Percentiles rank a stretch among this genome's conserved stretches.
These are phyloP conservation scores for Telopea speciosissima DNA, from an alignment of 177 flowering plant genomes.

Conservation along the genomic window DNA sequence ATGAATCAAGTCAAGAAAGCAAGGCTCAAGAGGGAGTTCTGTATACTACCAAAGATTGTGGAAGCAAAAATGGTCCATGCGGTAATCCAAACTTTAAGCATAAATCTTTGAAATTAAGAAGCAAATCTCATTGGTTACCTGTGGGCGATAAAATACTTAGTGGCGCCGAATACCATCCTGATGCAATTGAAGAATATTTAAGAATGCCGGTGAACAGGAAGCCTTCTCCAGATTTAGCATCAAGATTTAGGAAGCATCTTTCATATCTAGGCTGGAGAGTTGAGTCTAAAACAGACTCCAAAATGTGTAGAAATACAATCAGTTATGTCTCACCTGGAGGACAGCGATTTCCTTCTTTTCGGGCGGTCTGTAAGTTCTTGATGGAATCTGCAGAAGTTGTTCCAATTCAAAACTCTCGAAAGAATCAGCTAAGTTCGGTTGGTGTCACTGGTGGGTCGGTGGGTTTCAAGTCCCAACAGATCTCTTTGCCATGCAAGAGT, in stretches of 20 bases:
- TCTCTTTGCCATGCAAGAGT: background rate
- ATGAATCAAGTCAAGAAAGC: background rate
- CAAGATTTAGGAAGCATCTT: slow-evolving; percentile 47
- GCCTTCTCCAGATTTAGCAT: background rate
- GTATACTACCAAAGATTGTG: background rate
- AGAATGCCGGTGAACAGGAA: background rate
- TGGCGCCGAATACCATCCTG: slow-evolving; percentile 37
- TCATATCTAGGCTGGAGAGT: slow-evolving; percentile 52
- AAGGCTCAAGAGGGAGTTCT: slow-evolving; percentile 1
- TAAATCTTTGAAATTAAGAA: background rate
- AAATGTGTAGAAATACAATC: slow-evolving; percentile 5
- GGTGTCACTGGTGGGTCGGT: slow-evolving; percentile 8
- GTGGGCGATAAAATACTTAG: slow-evolving; percentile 26
- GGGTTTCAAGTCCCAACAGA: background rate
- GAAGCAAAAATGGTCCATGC: background rate
- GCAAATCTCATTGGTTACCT: slow-evolving; percentile 24
- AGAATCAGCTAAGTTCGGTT: slow-evolving; percentile 3
- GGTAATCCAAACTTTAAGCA: background rate
- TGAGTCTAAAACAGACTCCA: slow-evolving; percentile 18
- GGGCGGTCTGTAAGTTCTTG: slow-evolving; percentile 24
- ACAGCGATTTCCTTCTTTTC: slow-evolving; percentile 36
- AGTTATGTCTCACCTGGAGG: slow-evolving; percentile 55
- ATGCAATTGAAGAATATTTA: slow-evolving; percentile 31
- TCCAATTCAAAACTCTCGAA: slow-evolving; percentile 4
- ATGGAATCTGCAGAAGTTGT: background rate